phyloP scores from a whole-genome alignment of 129 eudicot genomes.

The Tanacetum coccineum region DNA sequence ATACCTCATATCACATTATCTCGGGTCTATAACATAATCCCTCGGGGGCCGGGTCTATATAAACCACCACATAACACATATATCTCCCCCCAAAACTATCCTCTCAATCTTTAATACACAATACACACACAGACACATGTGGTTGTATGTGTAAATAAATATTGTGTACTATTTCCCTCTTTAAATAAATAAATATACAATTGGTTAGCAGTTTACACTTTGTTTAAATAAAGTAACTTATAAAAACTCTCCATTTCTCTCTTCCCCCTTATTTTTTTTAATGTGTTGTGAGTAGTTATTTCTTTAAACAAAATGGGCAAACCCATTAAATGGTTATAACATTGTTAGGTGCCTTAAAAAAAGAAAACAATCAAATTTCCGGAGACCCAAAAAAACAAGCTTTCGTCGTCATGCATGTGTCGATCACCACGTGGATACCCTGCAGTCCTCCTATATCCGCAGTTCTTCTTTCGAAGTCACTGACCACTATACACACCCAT shows the following conservation, averaged over 20 bases:
- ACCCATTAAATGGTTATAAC: constrained; percentile 75
- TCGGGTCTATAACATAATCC: too few species aligned
- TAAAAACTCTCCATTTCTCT: constrained; percentile 12
- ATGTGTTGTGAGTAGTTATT: background rate
- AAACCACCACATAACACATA: too few species aligned
- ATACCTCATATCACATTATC: too few species aligned
- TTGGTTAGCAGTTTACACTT: constrained; percentile 10
- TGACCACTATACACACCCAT: too few species aligned
- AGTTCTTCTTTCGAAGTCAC: constrained; percentile 51
- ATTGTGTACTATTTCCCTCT: constrained; percentile 23
- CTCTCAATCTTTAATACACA: background rate
- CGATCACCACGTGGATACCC: constrained; percentile 35
- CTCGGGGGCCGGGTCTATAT: too few species aligned
- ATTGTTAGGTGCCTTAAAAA: constrained; percentile 50
- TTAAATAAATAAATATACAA: constrained; percentile 17
- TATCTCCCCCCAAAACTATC: too few species aligned
- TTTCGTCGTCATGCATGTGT: constrained; percentile 28
- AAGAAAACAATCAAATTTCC: constrained; percentile 32
- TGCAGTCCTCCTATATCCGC: constrained; percentile 34
- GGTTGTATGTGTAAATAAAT: background rate
- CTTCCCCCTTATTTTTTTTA: too few species aligned
- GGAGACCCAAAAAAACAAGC: constrained; percentile 38
- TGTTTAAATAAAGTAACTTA: background rate
- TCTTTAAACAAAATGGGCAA: constrained; percentile 54
- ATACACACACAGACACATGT: background rate